Evolutionary conservation across 2,329 filamentous ascomycete species (phyloP).

Genomic region (Pezicula carpinea): DNA sequence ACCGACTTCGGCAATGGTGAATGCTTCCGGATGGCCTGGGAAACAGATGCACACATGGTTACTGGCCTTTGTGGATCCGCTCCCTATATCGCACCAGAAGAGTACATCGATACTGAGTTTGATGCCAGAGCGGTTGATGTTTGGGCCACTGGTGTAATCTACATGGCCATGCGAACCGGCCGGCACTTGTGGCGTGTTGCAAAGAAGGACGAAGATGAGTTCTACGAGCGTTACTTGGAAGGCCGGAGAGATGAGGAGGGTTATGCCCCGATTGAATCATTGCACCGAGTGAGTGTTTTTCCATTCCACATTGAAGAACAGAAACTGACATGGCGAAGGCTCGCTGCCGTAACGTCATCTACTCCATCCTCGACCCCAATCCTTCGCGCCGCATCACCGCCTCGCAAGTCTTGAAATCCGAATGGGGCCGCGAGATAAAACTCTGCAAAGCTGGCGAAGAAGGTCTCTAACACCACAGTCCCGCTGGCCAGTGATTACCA

Average conservation of each 20-base stretch:
- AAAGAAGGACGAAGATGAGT: conserved; percentile 94
- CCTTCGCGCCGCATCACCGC: conserved; percentile 88
- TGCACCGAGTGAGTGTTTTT: conserved; percentile 73
- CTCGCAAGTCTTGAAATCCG: conserved; percentile 93
- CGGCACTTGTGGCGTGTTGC: conserved; percentile 96
- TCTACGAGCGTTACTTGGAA: conserved; percentile 90
- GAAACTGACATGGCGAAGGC: conserved; percentile 51
- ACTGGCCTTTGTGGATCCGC: conserved; percentile 94
- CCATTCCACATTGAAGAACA: background rate
- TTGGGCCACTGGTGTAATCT: conserved; percentile 98
- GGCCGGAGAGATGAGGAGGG: conserved; percentile 91
- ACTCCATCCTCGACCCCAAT: conserved; percentile 95
- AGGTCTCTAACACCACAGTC: conserved; percentile 60
- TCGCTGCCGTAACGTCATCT: conserved; percentile 96
- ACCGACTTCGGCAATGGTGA: conserved; percentile 99
- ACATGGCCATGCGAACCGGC: conserved; percentile 99
- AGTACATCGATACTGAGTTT: conserved; percentile 93
- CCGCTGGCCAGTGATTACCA: background rate
- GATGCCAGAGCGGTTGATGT: conserved; percentile 97
- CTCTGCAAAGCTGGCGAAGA: conserved; percentile 95
- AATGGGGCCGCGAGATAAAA: conserved; percentile 98
- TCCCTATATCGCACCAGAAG: conserved; percentile 95
- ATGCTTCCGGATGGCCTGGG: conserved; percentile 99
- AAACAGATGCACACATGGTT: conserved; percentile 97
- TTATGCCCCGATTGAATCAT: conserved; percentile 91